Percentiles rank a stretch among this genome's conserved stretches.
phyloP scores from a whole-genome alignment of 257 asterid species.

The Petunia axillaris region DNA sequence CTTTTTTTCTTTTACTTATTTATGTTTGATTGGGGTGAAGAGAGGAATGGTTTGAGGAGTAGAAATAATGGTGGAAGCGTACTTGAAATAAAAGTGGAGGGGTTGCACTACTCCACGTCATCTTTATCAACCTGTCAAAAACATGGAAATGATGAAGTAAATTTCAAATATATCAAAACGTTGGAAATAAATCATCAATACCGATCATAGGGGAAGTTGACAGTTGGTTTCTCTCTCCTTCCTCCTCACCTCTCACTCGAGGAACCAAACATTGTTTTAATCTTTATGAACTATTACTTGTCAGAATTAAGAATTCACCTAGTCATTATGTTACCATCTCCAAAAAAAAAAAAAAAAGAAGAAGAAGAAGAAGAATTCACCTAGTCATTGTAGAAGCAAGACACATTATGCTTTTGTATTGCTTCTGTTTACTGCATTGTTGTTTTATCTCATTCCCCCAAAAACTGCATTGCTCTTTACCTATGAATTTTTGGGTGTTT shows the following conservation, averaged over 20 bases:
- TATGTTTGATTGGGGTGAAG: constrained; percentile 15
- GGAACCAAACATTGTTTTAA: constrained; percentile 8
- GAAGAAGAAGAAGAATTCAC: no score
- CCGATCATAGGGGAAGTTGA: constrained; percentile 1
- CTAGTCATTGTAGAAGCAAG: neutral
- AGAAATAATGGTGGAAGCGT: neutral
- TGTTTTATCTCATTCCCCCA: no score
- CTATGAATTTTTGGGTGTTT: neutral
- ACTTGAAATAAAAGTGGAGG: neutral
- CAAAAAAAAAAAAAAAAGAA: no score
- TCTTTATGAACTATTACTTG: neutral
- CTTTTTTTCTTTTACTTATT: constrained; percentile 3
- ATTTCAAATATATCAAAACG: constrained; percentile 9
- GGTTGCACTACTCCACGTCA: neutral
- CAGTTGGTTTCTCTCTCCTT: neutral
- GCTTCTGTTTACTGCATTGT: neutral
- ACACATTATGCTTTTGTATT: neutral
- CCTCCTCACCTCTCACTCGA: neutral
- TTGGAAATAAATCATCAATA: constrained; percentile 17
- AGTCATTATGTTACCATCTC: no score
- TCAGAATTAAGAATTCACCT: no score
- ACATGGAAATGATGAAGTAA: neutral
- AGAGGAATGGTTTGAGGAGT: neutral
- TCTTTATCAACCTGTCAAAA: neutral
- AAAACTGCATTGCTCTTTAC: neutral